Evolutionary conservation across 2,329 filamentous ascomycete genomes (phyloP).

Genomic region (Cadophora sp.): DNA sequence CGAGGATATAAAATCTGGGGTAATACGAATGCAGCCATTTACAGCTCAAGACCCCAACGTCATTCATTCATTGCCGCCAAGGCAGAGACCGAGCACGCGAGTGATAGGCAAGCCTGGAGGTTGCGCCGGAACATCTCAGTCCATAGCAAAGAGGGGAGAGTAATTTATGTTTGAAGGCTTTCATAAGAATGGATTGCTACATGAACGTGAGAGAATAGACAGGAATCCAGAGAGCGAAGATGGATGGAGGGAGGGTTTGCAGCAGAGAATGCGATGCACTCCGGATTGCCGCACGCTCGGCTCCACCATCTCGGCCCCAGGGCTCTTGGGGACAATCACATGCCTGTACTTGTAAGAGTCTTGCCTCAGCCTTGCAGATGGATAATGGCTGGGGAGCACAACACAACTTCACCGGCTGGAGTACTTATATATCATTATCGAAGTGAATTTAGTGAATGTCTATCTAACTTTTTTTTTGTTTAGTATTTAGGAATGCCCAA

Average conservation of each 20-base stretch:
- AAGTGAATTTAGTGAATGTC: too few relatives aligned
- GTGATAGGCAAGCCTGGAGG: slow-evolving; percentile 8
- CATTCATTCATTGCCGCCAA: slow-evolving; percentile 43
- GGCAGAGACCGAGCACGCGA: slow-evolving; percentile 28
- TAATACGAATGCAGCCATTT: slow-evolving; percentile 47
- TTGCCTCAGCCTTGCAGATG: not conserved
- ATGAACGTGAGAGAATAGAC: not conserved
- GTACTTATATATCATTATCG: too few relatives aligned
- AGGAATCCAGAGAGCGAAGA: not conserved
- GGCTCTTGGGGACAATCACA: slow-evolving; percentile 13
- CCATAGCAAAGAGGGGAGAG: not conserved
- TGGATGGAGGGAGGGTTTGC: not conserved
- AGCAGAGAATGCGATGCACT: slow-evolving; percentile 9
- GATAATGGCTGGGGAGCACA: not conserved
- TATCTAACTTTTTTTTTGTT: too few relatives aligned
- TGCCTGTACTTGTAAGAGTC: not conserved
- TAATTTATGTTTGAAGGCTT: slow-evolving; percentile 1
- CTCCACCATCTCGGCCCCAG: slow-evolving; percentile 12
- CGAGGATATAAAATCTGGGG: slow-evolving; percentile 25
- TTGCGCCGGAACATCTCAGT: slow-evolving; percentile 25
- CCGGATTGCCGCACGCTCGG: slow-evolving; percentile 8
- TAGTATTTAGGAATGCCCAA: too few relatives aligned
- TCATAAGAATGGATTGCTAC: not conserved
- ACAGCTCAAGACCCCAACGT: slow-evolving; percentile 38
- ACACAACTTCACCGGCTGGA: too few relatives aligned